These are phyloP conservation scores for Aureobasidium sp. DNA, from an alignment of 2,329 filamentous ascomycete genomes.

Conservation along the genomic window DNA sequence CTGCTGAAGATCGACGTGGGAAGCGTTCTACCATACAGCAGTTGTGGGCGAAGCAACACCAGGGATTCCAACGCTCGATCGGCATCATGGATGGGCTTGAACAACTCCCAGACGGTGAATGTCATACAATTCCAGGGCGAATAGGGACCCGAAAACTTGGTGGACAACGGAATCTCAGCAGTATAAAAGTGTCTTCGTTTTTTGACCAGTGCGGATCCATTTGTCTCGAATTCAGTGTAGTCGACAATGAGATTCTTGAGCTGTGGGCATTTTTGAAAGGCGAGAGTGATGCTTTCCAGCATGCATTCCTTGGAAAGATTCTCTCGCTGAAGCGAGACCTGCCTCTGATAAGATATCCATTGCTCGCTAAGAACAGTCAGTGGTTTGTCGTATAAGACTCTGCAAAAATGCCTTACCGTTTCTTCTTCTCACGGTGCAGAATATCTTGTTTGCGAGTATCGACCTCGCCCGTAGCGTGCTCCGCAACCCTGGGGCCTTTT, in stretches of 20 bases:
- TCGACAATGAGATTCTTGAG: not conserved
- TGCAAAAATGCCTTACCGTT: not conserved
- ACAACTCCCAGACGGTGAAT: not conserved
- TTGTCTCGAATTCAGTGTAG: not conserved
- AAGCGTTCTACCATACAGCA: not conserved
- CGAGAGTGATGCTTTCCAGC: not conserved
- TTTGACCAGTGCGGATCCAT: not conserved
- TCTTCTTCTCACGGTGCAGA: not conserved
- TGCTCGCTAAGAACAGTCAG: not conserved
- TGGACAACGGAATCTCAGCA: not conserved
- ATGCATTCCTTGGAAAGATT: not conserved
- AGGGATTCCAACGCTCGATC: not conserved
- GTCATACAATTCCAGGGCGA: not conserved
- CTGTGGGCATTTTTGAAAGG: not conserved
- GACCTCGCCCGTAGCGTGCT: not conserved
- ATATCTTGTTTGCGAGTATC: not conserved
- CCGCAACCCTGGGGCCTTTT: not conserved
- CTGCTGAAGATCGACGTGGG: not conserved
- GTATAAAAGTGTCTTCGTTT: not conserved
- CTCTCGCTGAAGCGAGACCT: not conserved
- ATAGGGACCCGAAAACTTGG: accelerated
- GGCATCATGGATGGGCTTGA: not conserved
- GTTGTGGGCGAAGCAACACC: not conserved
- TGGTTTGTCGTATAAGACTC: not conserved
- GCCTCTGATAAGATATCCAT: not conserved